Conservation (phyloP, 371 early-diverging fungal species). For the Circinella umbellata region DNA sequence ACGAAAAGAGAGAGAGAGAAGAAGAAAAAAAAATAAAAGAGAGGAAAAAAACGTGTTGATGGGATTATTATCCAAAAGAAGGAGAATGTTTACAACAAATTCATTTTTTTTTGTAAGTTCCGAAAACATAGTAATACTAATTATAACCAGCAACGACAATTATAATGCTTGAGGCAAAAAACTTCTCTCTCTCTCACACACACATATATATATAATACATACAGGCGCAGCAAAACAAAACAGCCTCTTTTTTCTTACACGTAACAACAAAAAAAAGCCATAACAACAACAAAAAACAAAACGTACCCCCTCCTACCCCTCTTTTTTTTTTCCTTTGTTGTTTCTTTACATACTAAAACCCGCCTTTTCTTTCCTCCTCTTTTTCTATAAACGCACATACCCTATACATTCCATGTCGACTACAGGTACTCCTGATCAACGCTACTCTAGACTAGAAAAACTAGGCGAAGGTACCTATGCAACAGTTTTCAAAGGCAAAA, state of each 20-base stretch:
- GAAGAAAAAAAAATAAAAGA: background rate
- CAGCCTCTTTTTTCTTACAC: background rate
- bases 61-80: background rate
- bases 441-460: constrained; percentile 87
- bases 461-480: constrained; percentile 99
- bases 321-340: background rate
- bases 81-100: constrained; percentile 5
- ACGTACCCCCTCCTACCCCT: background rate
- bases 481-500: constrained; percentile 98
- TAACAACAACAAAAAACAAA: background rate
- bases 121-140: background rate
- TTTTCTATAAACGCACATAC: background rate
- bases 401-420: constrained; percentile 15
- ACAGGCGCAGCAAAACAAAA: background rate
- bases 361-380: background rate
- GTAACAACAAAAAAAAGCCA: too few relatives aligned
- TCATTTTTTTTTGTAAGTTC: background rate
- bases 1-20: background rate
- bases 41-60: background rate
- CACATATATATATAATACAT: too few relatives aligned
- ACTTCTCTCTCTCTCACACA: too few relatives aligned
- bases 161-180: background rate
- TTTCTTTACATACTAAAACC: too few relatives aligned
- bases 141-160: background rate
- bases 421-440: constrained; percentile 44